These are phyloP conservation scores for Geotrichum carabidarum DNA, from an alignment of 1,139 yeast species.

Conservation along the genomic window DNA sequence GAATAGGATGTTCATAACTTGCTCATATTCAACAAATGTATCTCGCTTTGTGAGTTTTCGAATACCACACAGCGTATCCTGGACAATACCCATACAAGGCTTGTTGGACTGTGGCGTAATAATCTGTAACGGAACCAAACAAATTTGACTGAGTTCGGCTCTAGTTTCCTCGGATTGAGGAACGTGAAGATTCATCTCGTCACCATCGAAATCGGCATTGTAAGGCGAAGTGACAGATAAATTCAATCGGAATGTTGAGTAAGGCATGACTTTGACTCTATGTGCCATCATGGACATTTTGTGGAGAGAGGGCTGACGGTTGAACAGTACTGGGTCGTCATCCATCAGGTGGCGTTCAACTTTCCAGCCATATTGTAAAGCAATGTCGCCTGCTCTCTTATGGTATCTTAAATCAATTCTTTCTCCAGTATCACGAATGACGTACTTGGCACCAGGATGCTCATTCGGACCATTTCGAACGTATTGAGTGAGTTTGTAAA, in stretches of 20 bases:
- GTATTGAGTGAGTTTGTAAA: conserved; percentile 82
- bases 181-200: conserved; percentile 98
- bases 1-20: conserved; percentile 91
- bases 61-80: conserved; percentile 95
- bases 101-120: conserved; percentile 97
- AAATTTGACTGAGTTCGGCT: conserved; percentile 88
- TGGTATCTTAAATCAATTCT: conserved; percentile 95
- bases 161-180: conserved; percentile 98
- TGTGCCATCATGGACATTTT: conserved; percentile 99
- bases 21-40: conserved; percentile 80
- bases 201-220: conserved; percentile 99
- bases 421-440: conserved; percentile 96
- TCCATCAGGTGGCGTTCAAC: conserved; percentile 98
- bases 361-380: conserved; percentile 97
- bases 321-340: conserved; percentile 93
- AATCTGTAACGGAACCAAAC: conserved; percentile 96
- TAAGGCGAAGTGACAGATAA: conserved; percentile 97
- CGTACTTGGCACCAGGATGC: conserved; percentile 99
- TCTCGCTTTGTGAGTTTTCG: conserved; percentile 94
- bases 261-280: conserved; percentile 97
- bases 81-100: conserved; percentile 99
- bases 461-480: conserved; percentile 98
- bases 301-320: conserved; percentile 98
- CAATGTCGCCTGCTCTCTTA: conserved; percentile 97
- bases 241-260: conserved; percentile 93